These are phyloP conservation scores for Eucalyptus regnans DNA, from an alignment of 345 rosid genomes.

Conservation along the genomic window DNA sequence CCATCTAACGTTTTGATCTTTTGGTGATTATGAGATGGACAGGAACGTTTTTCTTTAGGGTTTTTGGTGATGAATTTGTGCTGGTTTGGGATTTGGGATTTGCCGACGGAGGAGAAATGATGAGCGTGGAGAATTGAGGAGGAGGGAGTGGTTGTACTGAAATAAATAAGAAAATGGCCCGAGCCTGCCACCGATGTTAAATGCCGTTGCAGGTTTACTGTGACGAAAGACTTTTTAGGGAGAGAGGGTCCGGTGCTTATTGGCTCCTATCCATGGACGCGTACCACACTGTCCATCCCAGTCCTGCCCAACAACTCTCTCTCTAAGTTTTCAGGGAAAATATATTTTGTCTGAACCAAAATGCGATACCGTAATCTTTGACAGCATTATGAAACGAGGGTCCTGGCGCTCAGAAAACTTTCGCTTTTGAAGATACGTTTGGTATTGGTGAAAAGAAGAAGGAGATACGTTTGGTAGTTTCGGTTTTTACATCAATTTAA, in stretches of 20 bases:
- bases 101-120: background rate
- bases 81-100: background rate
- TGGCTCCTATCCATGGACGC: background rate
- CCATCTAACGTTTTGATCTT: background rate
- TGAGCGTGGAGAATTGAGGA: background rate
- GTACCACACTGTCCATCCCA: background rate
- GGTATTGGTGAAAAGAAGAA: too few relatives aligned
- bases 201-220: background rate
- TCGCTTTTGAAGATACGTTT: background rate
- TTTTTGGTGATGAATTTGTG: background rate
- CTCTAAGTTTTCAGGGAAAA: background rate
- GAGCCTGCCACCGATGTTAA: background rate
- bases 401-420: background rate
- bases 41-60: background rate
- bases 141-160: background rate
- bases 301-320: background rate
- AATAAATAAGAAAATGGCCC: background rate
- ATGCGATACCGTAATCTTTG: background rate
- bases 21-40: background rate
- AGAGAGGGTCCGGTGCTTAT: background rate
- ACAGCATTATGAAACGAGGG: background rate
- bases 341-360: background rate
- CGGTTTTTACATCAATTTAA: background rate
- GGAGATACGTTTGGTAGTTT: background rate
- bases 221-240: background rate